Base-by-base conservation (phyloP, 257 asterid genomes). In the Penstemon eatonii region DNA sequence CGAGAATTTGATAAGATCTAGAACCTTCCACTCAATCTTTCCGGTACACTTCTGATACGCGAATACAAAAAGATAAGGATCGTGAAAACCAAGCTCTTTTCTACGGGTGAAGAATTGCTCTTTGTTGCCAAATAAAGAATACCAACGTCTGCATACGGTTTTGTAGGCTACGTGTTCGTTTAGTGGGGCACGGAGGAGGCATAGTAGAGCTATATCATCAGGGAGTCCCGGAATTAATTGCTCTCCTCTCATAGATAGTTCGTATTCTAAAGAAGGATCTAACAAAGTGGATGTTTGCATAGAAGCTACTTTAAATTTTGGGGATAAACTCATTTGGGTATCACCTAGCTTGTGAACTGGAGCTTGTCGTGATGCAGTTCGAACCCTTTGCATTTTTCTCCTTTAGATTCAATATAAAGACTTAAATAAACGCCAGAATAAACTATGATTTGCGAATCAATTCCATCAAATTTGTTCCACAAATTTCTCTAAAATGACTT, bases 1-100 rank as follows among this genome's bases (percentile, higher is more conserved):
- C 1, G 92, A 73, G 38, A 80, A 76, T 45, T 78, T 84, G 3
- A 68, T 82, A 5, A 93, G 86, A 54, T 93, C 90, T 1, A 93
- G 86, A 73, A 90, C 96, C 79, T 85, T 85, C 99, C 99, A 93
- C 69, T 82, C 88, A 4, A 89, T 87, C 71, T 87, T 90, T 11
- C 96, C 89, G 0, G 96, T 87, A 70, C 96, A 87, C 71, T 90
- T 93, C 68, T 90, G 95, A 52, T 80, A 87, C 18, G 97, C 87
- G 57, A 87, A 90, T 37, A 93, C 96, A 55, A 83, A 93, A 7
- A 93, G 88, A 94, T 94, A 93, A 0, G 99, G 99, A 65, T 89
- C 97, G 38, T 81, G 89, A 60, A 90, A 88, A 0, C 96, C 90
- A 4, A 90, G 83, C 68, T 85, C 95, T 66, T 85, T 93, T 51